Percentiles rank a stretch among this genome's conserved stretches.
Evolutionary conservation across 2,329 filamentous ascomycete species (phyloP).

Genomic region (Simplicillium aogashimaense): DNA sequence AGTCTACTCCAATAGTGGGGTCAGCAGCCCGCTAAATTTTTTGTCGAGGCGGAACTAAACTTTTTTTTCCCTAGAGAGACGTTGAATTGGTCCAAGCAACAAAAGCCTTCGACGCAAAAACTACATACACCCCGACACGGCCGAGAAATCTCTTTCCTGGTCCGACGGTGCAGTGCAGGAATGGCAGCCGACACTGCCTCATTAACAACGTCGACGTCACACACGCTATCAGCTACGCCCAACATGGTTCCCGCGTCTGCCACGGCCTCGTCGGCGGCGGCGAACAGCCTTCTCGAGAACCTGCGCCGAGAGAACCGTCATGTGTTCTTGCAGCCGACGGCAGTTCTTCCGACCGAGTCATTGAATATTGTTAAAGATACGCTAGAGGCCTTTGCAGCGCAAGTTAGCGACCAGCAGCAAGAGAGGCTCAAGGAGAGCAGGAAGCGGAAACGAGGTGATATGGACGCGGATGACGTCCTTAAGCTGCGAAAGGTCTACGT

Average conservation of each 20-base stretch:
- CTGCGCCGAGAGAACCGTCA: conserved; percentile 54
- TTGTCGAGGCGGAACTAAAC: background rate
- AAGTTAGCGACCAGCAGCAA: conserved; percentile 64
- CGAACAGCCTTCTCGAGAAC: conserved; percentile 30
- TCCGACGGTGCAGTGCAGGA: conserved; percentile 5
- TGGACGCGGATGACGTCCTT: conserved; percentile 42
- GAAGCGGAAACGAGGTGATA: conserved; percentile 63
- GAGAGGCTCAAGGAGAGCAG: conserved; percentile 58
- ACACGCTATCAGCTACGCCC: conserved; percentile 42
- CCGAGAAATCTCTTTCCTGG: no score
- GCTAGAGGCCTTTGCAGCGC: conserved; percentile 67
- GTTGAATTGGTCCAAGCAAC: no score
- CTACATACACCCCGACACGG: no score
- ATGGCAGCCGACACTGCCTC: conserved; percentile 38
- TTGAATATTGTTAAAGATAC: conserved; percentile 70
- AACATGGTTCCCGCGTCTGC: conserved; percentile 22
- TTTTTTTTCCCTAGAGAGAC: background rate
- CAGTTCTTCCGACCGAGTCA: conserved; percentile 57
- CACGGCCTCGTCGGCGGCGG: conserved; percentile 16
- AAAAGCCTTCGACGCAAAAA: no score
- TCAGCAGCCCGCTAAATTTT: conserved; percentile 1
- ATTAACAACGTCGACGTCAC: conserved; percentile 53
- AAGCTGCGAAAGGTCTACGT: conserved; percentile 77
- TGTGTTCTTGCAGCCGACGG: conserved; percentile 64
- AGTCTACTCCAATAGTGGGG: conserved; percentile 5